A percentile compares a stretch with the other conserved stretches of the same genome.
Evolutionary conservation across 2,329 filamentous ascomycete genomes (phyloP).

Genomic region (Diplodia corticola): DNA sequence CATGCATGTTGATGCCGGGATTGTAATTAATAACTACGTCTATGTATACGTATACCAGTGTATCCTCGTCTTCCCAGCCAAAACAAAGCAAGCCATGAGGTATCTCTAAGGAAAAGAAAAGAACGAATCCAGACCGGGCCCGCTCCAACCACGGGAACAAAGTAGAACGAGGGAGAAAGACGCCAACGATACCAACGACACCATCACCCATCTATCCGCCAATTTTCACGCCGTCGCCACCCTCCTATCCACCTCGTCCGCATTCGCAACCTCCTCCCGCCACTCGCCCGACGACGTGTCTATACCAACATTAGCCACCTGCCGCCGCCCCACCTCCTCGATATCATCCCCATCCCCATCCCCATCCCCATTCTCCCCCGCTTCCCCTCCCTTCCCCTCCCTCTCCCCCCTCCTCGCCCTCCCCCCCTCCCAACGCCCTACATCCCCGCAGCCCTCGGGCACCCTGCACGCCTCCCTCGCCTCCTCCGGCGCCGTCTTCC

Average conservation of each 20-base stretch:
- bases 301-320: constrained; percentile 27
- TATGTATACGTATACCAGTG: not conserved
- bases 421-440: constrained; percentile 29
- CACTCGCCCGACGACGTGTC: constrained; percentile 36
- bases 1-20: not conserved
- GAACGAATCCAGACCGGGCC: not conserved
- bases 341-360: not conserved
- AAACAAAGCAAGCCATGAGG: not conserved
- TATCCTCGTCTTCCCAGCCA: not conserved
- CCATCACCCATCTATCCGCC: not conserved
- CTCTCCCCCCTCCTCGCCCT: not conserved
- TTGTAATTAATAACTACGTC: not conserved
- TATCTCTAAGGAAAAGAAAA: not conserved
- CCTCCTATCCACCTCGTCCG: not conserved
- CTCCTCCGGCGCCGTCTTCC: constrained; percentile 67
- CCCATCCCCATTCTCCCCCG: constrained; percentile 1
- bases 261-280: constrained; percentile 30
- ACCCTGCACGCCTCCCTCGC: constrained; percentile 61
- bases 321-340: constrained; percentile 24
- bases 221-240: constrained; percentile 1
- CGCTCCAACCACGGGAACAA: not conserved
- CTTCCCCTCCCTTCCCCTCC: not conserved
- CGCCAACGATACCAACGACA: not conserved
- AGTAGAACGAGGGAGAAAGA: not conserved
- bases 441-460: constrained; percentile 63